Percentiles rank a stretch among this genome's conserved stretches.
phyloP scores from a whole-genome alignment of 2,329 filamentous ascomycete genomes.

The Pseudogymnoascus sp. region DNA sequence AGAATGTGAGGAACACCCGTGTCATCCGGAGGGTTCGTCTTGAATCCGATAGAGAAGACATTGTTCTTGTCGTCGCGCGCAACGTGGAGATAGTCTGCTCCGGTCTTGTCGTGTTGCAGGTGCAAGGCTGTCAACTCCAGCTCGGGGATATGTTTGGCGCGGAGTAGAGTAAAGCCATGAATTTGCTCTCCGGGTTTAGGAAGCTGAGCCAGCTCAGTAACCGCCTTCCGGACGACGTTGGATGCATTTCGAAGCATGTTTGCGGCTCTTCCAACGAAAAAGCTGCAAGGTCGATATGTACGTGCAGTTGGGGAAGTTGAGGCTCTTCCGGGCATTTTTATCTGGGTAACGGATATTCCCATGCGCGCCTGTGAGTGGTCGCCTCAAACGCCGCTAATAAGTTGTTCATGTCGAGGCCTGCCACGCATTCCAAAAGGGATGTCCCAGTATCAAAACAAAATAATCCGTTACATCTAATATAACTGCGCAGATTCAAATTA shows the following conservation, averaged over 20 bases:
- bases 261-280: conserved; percentile 8
- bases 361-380: not conserved
- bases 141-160: conserved; percentile 88
- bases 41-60: conserved; percentile 99
- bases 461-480: not conserved
- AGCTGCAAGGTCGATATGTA: not conserved
- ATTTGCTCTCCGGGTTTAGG: conserved; percentile 77
- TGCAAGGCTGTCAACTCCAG: conserved; percentile 86
- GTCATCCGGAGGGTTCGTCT: conserved; percentile 95
- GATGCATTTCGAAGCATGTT: conserved; percentile 45
- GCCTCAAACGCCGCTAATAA: conserved; percentile 7
- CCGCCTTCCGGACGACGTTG: conserved; percentile 49
- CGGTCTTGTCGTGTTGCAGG: conserved; percentile 88
- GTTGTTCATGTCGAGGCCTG: conserved; percentile 9
- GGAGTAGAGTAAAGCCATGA: conserved; percentile 85
- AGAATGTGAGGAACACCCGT: conserved; percentile 95
- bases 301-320: conserved; percentile 3
- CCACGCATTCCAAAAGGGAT: conserved; percentile 3
- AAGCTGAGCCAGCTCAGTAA: conserved; percentile 67
- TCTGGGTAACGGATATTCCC: not conserved
- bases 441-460: conserved; percentile 5
- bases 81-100: conserved; percentile 92
- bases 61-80: conserved; percentile 95
- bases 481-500: not conserved
- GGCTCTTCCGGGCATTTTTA: conserved; percentile 8